Evolutionary conservation across 2,329 filamentous ascomycete genomes (phyloP), one percentile per base, ranked within the genome.

Genomic region (Metarhizium robertsii): DNA sequence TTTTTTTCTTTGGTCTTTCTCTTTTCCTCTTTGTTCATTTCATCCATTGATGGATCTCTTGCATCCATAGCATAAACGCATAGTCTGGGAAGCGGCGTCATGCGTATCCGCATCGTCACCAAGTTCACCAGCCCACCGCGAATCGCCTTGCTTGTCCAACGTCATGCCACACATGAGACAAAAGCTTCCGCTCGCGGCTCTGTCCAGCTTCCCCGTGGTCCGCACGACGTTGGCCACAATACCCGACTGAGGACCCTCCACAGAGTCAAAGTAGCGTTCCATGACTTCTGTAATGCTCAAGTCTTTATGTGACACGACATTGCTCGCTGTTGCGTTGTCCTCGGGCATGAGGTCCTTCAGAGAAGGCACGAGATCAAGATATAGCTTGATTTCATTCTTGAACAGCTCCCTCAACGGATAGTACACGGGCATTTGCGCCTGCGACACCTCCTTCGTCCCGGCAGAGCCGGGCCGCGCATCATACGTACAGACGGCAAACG

Each of bases 181-280:
- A 34, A 65, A 65, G 4, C 55, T 64, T n/a, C 63, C 66, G 7
- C 67, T 68, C 1, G 73, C 62, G 0, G 74, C 67, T 30, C 81
- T 72, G 49, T 84, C 76, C 45, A 97, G 77, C 71, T 95, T 96
- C 53, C 84, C 86, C n/a, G 88, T 86, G 38, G 92, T 99, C 59
- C 90, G 84, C 5, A 96, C 92, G 10, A 99, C 94, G 67, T 99
- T 99, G 36, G 92, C 87, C 61, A 99, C 92, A 55, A 97, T 90
- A 55, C 88, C 90, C 3, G 92, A 89, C 65, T 95, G 96, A 57
- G 87, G 87, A 61, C 84, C 82, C 67, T 96, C 92, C 16, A 96
- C 69, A 43, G 90, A 45, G 61, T 84, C 82, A 65, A 99, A 96
- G 69, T 96, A 99, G 56, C 90, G 85, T 56, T 79, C 75, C 86